A percentile compares a stretch with the other conserved stretches of the same genome.
Conservation (phyloP, 768 basidiomycete genomes). For the Phanerochaete carnosa region DNA sequence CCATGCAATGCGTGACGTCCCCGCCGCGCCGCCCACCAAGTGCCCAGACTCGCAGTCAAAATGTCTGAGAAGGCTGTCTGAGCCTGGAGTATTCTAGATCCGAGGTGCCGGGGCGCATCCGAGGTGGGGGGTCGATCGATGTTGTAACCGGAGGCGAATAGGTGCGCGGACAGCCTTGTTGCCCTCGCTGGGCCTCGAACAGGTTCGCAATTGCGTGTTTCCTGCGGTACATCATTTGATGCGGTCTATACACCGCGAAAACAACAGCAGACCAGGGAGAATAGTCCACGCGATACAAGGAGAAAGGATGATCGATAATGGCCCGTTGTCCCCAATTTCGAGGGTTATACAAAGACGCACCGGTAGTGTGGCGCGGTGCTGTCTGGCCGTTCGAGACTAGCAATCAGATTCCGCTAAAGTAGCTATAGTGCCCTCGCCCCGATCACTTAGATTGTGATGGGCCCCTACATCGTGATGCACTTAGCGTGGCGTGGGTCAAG, state of each 20-base stretch:
- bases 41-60: conserved; percentile 36
- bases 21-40: conserved; percentile 38
- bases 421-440: background rate
- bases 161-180: conserved; percentile 50
- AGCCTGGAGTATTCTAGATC: conserved; percentile 45
- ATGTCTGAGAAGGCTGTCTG: conserved; percentile 43
- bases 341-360: background rate
- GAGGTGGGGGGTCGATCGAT: conserved; percentile 37
- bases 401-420: background rate
- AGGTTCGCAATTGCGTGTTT: conserved; percentile 40
- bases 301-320: background rate
- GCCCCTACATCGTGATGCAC: too few species aligned
- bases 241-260: background rate
- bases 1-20: conserved; percentile 46
- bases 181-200: conserved; percentile 46
- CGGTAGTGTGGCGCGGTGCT: background rate
- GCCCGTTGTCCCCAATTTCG: too few species aligned
- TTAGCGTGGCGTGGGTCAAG: background rate
- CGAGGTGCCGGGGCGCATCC: conserved; percentile 37
- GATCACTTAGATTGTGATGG: too few species aligned
- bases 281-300: background rate
- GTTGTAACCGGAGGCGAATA: conserved; percentile 53
- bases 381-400: background rate
- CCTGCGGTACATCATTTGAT: background rate
- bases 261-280: background rate